Evolutionary conservation across 345 rosid species (phyloP).

Genomic region (Pelargonium nanum): DNA sequence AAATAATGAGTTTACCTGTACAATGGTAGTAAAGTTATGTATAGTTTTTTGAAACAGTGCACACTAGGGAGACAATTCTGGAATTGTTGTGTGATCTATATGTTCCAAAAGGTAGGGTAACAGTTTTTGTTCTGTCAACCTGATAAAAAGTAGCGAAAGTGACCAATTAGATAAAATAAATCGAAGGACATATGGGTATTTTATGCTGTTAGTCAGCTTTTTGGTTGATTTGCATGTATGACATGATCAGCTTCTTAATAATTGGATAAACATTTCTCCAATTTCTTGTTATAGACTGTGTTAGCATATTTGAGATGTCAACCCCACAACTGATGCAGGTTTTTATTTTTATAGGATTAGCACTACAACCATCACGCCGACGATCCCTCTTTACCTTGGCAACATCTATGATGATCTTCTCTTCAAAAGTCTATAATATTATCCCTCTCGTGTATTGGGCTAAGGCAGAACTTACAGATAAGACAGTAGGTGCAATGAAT

Average conservation of each 20-base stretch:
- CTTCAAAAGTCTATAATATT: conserved; percentile 62
- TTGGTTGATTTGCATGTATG: background rate
- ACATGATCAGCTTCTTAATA: background rate
- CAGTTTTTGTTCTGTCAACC: no score
- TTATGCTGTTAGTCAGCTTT: no score
- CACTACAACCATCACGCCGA: conserved; percentile 65
- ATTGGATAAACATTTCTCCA: background rate
- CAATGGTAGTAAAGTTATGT: no score
- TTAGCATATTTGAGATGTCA: background rate
- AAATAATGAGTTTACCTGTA: no score
- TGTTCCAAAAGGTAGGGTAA: no score
- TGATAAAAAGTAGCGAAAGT: no score
- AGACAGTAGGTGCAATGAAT: conserved; percentile 33
- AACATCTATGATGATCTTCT: conserved; percentile 77
- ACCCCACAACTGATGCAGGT: background rate
- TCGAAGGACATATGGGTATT: no score
- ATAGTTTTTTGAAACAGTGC: background rate
- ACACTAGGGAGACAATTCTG: background rate
- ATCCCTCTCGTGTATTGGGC: conserved; percentile 42
- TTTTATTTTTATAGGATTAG: conserved; percentile 36
- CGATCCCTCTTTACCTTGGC: conserved; percentile 82
- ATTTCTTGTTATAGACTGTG: background rate
- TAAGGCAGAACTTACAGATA: conserved; percentile 45
- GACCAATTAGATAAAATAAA: no score
- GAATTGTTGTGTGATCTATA: background rate